Percentiles rank a stretch among this genome's conserved stretches.
These are phyloP conservation scores for Chlamydomonas schloesseri DNA, from an alignment of 139 green algal genomes.

Conservation along the genomic window DNA sequence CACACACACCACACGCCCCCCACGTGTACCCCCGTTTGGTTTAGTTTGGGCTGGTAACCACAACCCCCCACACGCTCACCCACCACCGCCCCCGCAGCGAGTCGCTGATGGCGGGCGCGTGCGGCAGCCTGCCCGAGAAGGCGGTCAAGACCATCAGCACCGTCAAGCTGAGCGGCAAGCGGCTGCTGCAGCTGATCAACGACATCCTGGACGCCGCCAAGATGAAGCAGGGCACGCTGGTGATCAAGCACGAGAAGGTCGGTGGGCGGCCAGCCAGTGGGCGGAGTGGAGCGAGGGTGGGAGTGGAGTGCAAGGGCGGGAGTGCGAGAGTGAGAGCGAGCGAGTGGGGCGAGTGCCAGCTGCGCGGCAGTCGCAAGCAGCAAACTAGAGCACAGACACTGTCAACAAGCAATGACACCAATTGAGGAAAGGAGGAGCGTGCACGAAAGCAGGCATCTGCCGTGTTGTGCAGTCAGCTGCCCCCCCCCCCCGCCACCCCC, in stretches of 20 bases:
- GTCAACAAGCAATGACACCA: too few species aligned
- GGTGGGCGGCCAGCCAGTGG: not conserved
- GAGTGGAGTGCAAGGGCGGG: too few species aligned
- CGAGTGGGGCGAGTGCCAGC: not conserved
- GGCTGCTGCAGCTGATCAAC: slow-evolving; percentile 62
- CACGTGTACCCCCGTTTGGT: too few species aligned
- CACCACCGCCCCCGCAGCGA: not conserved
- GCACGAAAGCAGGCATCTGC: too few species aligned
- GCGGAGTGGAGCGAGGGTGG: not conserved
- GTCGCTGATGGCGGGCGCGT: slow-evolving; percentile 32
- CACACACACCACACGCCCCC: too few species aligned
- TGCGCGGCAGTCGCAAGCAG: too few species aligned
- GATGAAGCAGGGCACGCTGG: slow-evolving; percentile 56
- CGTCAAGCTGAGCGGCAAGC: slow-evolving; percentile 40
- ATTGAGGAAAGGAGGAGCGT: too few species aligned
- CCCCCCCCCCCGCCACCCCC: not conserved
- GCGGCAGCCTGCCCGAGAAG: slow-evolving; percentile 28
- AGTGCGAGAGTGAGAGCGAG: not conserved
- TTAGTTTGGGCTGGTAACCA: too few species aligned
- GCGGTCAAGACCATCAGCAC: slow-evolving; percentile 32
- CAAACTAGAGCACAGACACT: too few species aligned
- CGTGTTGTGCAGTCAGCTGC: too few species aligned
- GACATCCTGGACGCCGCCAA: slow-evolving; percentile 65
- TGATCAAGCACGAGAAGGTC: slow-evolving; percentile 60
- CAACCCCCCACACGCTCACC: too few species aligned